Evolutionary conservation across 768 basidiomycete genomes (phyloP), one percentile per base, ranked within the genome.

Genomic region (Kwoniella sp.): DNA sequence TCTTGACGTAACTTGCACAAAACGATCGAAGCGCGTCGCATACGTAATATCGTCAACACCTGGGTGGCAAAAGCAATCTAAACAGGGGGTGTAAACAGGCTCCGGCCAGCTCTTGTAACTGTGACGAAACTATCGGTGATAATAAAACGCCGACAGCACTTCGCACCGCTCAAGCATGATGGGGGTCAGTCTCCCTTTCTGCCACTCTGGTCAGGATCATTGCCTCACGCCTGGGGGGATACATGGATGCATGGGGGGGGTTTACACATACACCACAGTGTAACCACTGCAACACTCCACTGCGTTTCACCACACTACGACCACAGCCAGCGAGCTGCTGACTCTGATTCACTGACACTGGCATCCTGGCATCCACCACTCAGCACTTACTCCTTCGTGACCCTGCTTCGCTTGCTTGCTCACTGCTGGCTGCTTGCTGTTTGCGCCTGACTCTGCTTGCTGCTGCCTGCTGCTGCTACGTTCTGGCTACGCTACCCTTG

Each of bases 11-110:
- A n/a, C n/a, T n/a, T n/a, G n/a, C n/a, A 45, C 41, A 20, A 7
- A 45, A 3, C 41, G 41, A 45, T 9, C 48, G 37, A 4, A 38
- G 23, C 61, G 61, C 53, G 61, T 52, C 38, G 54, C 31, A 56
- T 63, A 63, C 61, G 61, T 58, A 57, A 58, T 58, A 57, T 54
- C 0, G 13, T 11, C 7, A 23, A 22, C 17, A 11, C 3, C 11
- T 41, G 56, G 55, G 55, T 61, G 54, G 53, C 50, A 52, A 62
- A 55, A 67, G 57, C 38, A 59, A 45, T 11, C 11, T 45, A 45
- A 45, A 45, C 41, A 22, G 30, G 51, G 48, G 58, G 31, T 15
- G 41, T 57, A 57, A 55, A 53, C 22, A 31, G 26, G 50, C 8
- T 23, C n/a, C n/a, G n/a, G 34, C 13, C 7, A 34, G 41, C 20